Base-by-base conservation (phyloP, 2,329 filamentous ascomycete species). In the Fusarium sp. region DNA sequence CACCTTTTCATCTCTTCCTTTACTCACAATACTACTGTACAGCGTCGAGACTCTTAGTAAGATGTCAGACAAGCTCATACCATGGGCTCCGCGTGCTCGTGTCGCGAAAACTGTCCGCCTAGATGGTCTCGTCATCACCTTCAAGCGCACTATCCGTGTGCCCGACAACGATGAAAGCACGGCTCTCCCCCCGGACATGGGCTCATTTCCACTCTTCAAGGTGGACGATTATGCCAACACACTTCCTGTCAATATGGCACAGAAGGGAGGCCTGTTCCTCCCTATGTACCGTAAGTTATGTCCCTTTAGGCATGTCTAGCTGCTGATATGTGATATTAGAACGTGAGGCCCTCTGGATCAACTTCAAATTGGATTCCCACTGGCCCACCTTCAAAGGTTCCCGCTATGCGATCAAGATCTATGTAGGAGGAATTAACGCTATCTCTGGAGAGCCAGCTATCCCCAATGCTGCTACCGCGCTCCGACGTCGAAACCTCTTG, bases 281-380 rank as follows among this genome's bases (percentile, higher is more conserved):
- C 54, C 62, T 1, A 65, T 65, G 32, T 43, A 51, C 7, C 54
- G 54, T 45, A 19, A n/a, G n/a, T n/a, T n/a, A n/a, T n/a, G n/a
- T n/a, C n/a, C n/a, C n/a, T n/a, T n/a, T n/a, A n/a, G n/a, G n/a
- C n/a, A n/a, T n/a, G n/a, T n/a, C n/a, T n/a, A n/a, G n/a, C n/a
- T n/a, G n/a, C n/a, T n/a, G n/a, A n/a, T n/a, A n/a, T n/a, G n/a
- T n/a, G n/a, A n/a, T n/a, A n/a, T n/a, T n/a, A 52, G 62, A 66
- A 6, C 24, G 23, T 5, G 59, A 64, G 4, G 54, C 62, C 2
- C 24, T 65, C 26, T 66, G 38, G 45, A 46, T 65, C 7, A 7
- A 4, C 3, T 64, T 65, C 10, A 6, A 5, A 1, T 52, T 46
- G 1, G 0, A 2, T 0, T n/a, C 9, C 6, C 6, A 4, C 3